phyloP scores from a whole-genome alignment of 176 grass and related monocot species.

The Oryza longistaminata region DNA sequence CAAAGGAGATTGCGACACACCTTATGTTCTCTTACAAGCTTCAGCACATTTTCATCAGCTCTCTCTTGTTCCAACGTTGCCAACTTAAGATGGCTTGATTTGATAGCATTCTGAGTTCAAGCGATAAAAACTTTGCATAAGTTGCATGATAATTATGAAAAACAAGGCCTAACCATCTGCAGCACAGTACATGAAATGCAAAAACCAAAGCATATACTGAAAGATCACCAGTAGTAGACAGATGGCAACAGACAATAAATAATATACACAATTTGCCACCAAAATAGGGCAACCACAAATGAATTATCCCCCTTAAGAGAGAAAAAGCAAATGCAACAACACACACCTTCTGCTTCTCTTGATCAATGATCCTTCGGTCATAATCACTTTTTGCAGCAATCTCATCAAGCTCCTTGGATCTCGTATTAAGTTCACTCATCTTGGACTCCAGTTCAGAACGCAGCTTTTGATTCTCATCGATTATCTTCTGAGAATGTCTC shows the following conservation, averaged over 20 bases:
- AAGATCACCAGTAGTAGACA: slow-evolving; percentile 13
- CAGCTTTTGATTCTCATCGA: slow-evolving; percentile 74
- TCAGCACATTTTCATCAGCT: slow-evolving; percentile 44
- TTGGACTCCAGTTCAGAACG: slow-evolving; percentile 49
- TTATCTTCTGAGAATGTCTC: slow-evolving; percentile 70
- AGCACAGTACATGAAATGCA: neutral
- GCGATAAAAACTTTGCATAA: neutral
- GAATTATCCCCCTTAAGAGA: neutral
- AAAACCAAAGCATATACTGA: neutral
- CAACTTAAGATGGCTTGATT: slow-evolving; percentile 54
- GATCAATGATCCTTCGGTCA: slow-evolving; percentile 38
- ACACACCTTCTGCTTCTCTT: slow-evolving; percentile 51
- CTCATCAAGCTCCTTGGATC: slow-evolving; percentile 45
- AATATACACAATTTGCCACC: neutral
- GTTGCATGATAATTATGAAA: neutral
- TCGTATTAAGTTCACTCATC: slow-evolving; percentile 44
- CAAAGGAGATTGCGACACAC: slow-evolving; percentile 25
- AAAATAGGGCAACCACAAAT: neutral
- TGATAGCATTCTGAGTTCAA: slow-evolving; percentile 66
- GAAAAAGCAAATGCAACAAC: neutral
- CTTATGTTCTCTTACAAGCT: slow-evolving; percentile 57
- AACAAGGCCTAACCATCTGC: neutral
- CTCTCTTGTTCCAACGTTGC: slow-evolving; percentile 51
- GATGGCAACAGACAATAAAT: slow-evolving; percentile 20
- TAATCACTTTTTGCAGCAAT: slow-evolving; percentile 40